Base-by-base conservation (phyloP, 75 land plant species). In the Selaginella tamariscina region DNA sequence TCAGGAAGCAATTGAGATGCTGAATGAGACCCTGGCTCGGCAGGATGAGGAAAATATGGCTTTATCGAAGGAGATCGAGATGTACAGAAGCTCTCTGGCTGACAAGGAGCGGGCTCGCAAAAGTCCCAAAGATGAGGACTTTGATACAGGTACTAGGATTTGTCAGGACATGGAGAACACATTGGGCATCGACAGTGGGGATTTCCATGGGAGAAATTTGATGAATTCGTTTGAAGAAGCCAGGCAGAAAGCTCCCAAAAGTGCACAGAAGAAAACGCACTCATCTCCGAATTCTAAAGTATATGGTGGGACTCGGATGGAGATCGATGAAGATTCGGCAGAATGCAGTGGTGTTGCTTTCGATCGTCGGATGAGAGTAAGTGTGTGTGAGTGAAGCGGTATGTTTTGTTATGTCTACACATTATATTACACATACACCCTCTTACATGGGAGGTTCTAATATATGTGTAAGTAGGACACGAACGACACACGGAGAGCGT, bases 41-140 rank as follows among this genome's bases (percentile, higher is more conserved):
- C 23, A 23, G 21, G 62, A 59, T 2, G 26, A 59, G 62, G 62
- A 89, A 73, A 84, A 68, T 24, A 72, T 75, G 32, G 67, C 73
- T 22, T 63, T 89, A 71, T 86, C 82, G 69, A 80, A 81, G 70
- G 62, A 59, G 62, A 9, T 59, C 9, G 62, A 59, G 62, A 21
- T 59, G 21, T 59, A 59, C 62, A 5, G 62, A 23, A 59, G 62
- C 62, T 39, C 49, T 39, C 49, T 39, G 11, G 49, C 49, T 39
- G 49, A 15, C 15, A 15, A 15, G 49, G n/a, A n/a, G n/a, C n/a
- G n/a, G n/a, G n/a, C n/a, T n/a, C n/a, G n/a, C n/a, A n/a, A n/a
- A n/a, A n/a, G n/a, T n/a, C n/a, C n/a, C n/a, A n/a, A 39, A 39
- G 49, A 39, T 5, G 49, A 39, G 49, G 49, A 5, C 49, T 39